Evolutionary conservation across 441 rosid genomes (phyloP).

Genomic region (Populus hybrid): DNA sequence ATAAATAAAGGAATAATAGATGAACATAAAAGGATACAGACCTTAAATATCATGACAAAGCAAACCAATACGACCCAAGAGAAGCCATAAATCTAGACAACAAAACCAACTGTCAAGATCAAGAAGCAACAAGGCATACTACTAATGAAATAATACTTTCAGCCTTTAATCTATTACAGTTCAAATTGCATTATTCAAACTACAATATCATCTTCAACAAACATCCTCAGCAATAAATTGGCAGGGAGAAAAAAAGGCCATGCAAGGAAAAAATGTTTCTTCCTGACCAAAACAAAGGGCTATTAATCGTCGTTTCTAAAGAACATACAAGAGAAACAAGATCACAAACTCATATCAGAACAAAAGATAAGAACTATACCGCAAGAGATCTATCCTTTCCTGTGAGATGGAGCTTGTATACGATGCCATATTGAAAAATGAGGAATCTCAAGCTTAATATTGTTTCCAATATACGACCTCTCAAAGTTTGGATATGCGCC

Average conservation of each 20-base stretch:
- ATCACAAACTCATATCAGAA: background rate
- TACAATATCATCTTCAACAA: background rate
- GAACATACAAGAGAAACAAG: background rate
- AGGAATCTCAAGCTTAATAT: constrained; percentile 82
- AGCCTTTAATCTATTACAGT: background rate
- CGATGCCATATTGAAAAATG: constrained; percentile 88
- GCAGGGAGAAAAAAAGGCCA: background rate
- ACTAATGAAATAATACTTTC: background rate
- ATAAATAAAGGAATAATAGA: background rate
- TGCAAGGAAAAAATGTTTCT: background rate
- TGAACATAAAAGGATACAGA: constrained; percentile 23
- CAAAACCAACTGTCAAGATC: constrained; percentile 22
- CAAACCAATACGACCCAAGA: constrained; percentile 78
- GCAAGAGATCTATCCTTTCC: constrained; percentile 63
- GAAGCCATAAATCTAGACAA: constrained; percentile 74
- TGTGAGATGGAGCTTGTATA: constrained; percentile 85
- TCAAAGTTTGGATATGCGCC: constrained; percentile 83
- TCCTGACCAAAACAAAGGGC: background rate
- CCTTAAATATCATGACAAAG: constrained; percentile 78
- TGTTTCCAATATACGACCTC: constrained; percentile 91
- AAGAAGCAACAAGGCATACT: constrained; percentile 8
- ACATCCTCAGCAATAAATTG: background rate
- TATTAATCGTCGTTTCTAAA: background rate
- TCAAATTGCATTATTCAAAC: background rate
- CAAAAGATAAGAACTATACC: constrained; percentile 44